Evolutionary conservation across 257 asterid genomes (phyloP).

Genomic region (Misopates orontium): DNA sequence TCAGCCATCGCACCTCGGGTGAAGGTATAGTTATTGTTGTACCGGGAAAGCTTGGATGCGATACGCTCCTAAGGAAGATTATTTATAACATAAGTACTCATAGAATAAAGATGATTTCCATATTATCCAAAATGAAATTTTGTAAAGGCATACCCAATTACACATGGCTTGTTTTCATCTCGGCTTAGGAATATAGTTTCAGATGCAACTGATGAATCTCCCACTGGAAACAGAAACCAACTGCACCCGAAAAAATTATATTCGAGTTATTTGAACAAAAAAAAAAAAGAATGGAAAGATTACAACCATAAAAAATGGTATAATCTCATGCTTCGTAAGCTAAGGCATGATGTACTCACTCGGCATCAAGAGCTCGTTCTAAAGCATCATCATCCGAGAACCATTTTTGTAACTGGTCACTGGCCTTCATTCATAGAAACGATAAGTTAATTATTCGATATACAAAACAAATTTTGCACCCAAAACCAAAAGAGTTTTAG

Average conservation of each 20-base stretch:
- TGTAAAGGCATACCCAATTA: constrained; percentile 59
- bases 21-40: constrained; percentile 55
- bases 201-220: constrained; percentile 52
- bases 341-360: constrained; percentile 46
- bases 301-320: neutral
- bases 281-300: neutral
- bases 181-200: constrained; percentile 70
- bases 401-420: constrained; percentile 67
- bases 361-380: constrained; percentile 85
- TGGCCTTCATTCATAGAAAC: constrained; percentile 57
- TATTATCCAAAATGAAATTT: no score
- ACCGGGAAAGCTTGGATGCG: constrained; percentile 58
- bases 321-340: neutral
- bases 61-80: constrained; percentile 50
- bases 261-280: constrained; percentile 6
- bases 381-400: constrained; percentile 82
- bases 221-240: constrained; percentile 71
- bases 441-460: constrained; percentile 13
- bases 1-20: constrained; percentile 48
- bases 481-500: neutral
- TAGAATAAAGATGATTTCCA: neutral
- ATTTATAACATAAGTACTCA: neutral
- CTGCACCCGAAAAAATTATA: constrained; percentile 33
- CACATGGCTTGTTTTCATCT: constrained; percentile 62
- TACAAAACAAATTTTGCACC: neutral